phyloP scores from a whole-genome alignment of 1,284 basidiomycete genomes.

The Sporisorium exsertum region DNA sequence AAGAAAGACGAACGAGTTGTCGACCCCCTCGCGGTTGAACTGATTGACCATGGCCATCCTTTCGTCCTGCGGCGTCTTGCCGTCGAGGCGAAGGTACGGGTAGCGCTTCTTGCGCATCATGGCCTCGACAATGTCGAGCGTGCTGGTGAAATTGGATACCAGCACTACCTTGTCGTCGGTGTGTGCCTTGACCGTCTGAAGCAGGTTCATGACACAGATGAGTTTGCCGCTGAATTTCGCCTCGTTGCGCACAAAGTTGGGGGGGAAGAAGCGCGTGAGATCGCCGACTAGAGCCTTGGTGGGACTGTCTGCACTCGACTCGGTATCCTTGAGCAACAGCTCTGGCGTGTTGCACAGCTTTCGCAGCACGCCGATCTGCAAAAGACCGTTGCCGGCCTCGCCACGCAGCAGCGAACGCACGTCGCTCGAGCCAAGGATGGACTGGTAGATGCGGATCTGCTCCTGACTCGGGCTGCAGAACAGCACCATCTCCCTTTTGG shows the following conservation, averaged over 20 bases:
- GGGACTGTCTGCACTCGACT: conserved; percentile 46
- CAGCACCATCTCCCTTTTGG: conserved; percentile 77
- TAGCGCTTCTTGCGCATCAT: conserved; percentile 83
- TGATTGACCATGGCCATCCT: conserved; percentile 56
- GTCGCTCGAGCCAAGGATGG: conserved; percentile 71
- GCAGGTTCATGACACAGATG: conserved; percentile 79
- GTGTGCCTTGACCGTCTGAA: conserved; percentile 75
- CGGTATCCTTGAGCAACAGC: conserved; percentile 79
- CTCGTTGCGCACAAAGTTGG: conserved; percentile 46
- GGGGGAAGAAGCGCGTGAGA: conserved; percentile 40
- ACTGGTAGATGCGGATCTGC: conserved; percentile 83
- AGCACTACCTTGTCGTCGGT: conserved; percentile 77
- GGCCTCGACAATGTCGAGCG: conserved; percentile 89
- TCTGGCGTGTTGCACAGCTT: conserved; percentile 95
- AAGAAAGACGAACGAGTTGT: conserved; percentile 80
- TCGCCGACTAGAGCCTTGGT: conserved; percentile 48
- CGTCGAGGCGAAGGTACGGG: conserved; percentile 87
- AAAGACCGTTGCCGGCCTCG: conserved; percentile 53
- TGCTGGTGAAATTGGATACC: conserved; percentile 73
- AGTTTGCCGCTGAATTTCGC: conserved; percentile 73
- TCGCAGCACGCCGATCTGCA: conserved; percentile 71
- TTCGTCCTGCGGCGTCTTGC: conserved; percentile 70
- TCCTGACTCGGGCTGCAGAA: conserved; percentile 69
- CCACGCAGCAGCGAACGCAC: conserved; percentile 56
- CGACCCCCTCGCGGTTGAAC: conserved; percentile 52